Base-by-base conservation (phyloP, 345 rosid species). In the Linum lewisii region DNA sequence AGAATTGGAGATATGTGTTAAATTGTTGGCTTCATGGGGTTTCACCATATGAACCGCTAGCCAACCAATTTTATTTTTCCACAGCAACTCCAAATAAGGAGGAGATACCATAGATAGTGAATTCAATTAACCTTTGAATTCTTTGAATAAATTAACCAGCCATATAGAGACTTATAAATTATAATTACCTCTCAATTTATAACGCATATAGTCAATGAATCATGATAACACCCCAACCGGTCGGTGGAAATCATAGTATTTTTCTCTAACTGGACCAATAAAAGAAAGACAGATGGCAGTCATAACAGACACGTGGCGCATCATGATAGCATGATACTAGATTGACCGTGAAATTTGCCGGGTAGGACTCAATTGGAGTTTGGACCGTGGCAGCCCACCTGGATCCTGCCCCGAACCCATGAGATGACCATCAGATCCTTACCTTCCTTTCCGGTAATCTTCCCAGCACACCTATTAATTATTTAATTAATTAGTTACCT, bases 321-420 rank as follows among this genome's bases (percentile, higher is more conserved):
- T n/a, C 4, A 3, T 7, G 60, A 54, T 22, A 58, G 73, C 45
- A 61, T 9, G 57, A 73, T 63, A 37, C 26, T 29, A 62, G 22
- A 37, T 50, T 21, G 63, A 13, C 76, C 70, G 75, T 63, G 64
- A 65, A 73, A 52, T 34, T 9, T 60, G 78, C 72, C 72, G 69
- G 47, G 22, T 29, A 1, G 57, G 26, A 50, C 60, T 73, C 58
- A 26, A 61, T 29, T 60, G 7, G 6, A 58, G 36, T 20, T 21
- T 44, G n/a, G n/a, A n/a, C 53, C 10, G 2, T 29, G 34, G 34
- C 34, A 29, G 34, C 34, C 34, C 34, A 29, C 7, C 34, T 8
- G 34, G 34, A 29, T 29, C 34, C 32, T 26, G 32, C 32, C 34
- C 34, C 34, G 34, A 29, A 5, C 34, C 34, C n/a, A n/a, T n/a